Percentiles rank a stretch among this genome's conserved stretches.
Conservation (phyloP, 129 eudicot genomes). For the Lactuca sativa region DNA sequence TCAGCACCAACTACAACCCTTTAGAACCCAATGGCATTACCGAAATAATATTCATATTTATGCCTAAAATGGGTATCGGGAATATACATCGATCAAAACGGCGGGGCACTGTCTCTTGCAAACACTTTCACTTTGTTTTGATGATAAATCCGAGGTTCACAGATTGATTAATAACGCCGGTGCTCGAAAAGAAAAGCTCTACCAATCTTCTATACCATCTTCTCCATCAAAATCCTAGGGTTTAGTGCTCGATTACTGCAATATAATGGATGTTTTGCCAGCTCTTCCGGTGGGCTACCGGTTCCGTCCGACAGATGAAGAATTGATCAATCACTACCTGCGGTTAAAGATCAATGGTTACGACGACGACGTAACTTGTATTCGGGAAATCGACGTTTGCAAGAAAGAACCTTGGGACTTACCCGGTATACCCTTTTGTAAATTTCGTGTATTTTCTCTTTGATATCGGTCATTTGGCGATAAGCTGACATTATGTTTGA, state of each 20-base stretch:
- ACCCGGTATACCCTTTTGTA: slow-evolving; percentile 43
- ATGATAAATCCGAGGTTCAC: neutral
- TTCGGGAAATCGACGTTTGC: slow-evolving; percentile 78
- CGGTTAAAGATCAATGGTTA: slow-evolving; percentile 63
- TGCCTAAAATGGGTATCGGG: neutral
- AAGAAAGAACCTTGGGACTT: slow-evolving; percentile 88
- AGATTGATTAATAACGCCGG: neutral
- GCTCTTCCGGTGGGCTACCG: slow-evolving; percentile 78
- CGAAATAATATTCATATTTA: neutral
- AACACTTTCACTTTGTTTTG: slow-evolving; percentile 12
- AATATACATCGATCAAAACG: neutral
- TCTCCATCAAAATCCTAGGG: slow-evolving; percentile 8
- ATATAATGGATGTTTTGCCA: slow-evolving; percentile 31
- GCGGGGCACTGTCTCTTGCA: slow-evolving; percentile 1
- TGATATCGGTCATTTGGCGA: neutral
- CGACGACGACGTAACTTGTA: slow-evolving; percentile 46
- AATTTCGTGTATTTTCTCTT: neutral
- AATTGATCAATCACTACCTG: slow-evolving; percentile 69
- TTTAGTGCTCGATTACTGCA: neutral
- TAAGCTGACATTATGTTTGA: neutral
- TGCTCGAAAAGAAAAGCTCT: neutral
- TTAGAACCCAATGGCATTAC: neutral
- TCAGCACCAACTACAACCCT: neutral
- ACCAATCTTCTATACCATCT: neutral
- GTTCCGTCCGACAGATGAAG: slow-evolving; percentile 87